These are phyloP conservation scores for Colletotrichum magnum DNA, from an alignment of 2,329 filamentous ascomycete species.

Conservation along the genomic window DNA sequence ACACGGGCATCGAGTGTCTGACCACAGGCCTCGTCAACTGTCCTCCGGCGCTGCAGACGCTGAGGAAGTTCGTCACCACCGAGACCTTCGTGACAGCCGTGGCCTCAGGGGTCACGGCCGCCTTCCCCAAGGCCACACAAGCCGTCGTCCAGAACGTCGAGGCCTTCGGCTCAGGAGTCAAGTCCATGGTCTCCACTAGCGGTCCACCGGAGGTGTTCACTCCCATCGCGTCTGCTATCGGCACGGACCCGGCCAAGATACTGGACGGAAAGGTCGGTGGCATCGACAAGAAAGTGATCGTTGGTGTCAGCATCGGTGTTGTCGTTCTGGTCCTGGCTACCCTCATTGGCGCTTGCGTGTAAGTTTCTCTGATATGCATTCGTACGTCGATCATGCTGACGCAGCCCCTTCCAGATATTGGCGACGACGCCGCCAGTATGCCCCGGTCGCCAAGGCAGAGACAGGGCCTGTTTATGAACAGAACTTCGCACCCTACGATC, in stretches of 20 bases:
- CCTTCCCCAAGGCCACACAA: constrained; percentile 49
- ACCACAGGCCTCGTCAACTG: constrained; percentile 61
- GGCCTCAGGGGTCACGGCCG: constrained; percentile 52
- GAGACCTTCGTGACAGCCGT: constrained; percentile 58
- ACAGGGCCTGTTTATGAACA: not conserved
- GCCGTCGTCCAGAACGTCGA: constrained; percentile 10
- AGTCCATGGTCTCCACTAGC: constrained; percentile 21
- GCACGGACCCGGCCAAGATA: not conserved
- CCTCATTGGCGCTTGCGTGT: constrained; percentile 43
- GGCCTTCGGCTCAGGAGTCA: constrained; percentile 12
- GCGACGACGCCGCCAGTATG: constrained; percentile 4
- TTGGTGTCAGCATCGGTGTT: constrained; percentile 64
- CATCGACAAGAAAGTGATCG: constrained; percentile 60
- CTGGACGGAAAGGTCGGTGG: constrained; percentile 46
- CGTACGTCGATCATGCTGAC: not conserved
- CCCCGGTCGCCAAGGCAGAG: constrained; percentile 8
- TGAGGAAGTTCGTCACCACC: constrained; percentile 54
- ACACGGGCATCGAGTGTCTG: constrained; percentile 61
- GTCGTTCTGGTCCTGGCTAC: constrained; percentile 56
- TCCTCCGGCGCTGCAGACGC: constrained; percentile 63
- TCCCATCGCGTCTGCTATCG: not conserved
- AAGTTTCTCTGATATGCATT: not conserved
- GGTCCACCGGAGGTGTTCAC: constrained; percentile 12
- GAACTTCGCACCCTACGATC: not conserved
- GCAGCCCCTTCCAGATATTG: not conserved